phyloP scores from a whole-genome alignment of 164 flowering plant species.

The Macadamia tetraphylla region DNA sequence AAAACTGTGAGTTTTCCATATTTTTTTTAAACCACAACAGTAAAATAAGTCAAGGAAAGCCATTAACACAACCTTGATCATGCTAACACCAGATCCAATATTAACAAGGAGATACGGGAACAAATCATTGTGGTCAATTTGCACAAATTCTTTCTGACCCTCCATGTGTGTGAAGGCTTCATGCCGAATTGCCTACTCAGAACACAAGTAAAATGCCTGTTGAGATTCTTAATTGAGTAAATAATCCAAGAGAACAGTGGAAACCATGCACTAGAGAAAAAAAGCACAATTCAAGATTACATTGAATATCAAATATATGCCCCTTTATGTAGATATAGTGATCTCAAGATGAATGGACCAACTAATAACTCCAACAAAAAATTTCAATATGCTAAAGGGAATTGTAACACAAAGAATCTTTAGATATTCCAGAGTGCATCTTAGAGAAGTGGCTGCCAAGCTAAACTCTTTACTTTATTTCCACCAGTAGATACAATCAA shows the following conservation, averaged over 20 bases:
- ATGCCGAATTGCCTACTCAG: constrained; percentile 85
- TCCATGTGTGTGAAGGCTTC: constrained; percentile 99
- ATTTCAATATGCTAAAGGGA: too few species aligned
- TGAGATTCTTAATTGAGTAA: neutral
- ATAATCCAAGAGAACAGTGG: neutral
- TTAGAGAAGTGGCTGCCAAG: too few species aligned
- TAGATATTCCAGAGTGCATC: too few species aligned
- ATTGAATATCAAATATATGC: too few species aligned
- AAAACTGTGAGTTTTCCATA: constrained; percentile 7
- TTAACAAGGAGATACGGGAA: constrained; percentile 96
- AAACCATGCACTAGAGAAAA: too few species aligned
- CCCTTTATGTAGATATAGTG: too few species aligned
- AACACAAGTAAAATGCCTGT: constrained; percentile 1
- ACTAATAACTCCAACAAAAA: too few species aligned
- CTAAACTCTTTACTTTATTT: too few species aligned
- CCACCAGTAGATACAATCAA: too few species aligned
- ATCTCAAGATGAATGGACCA: too few species aligned
- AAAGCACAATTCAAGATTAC: too few species aligned
- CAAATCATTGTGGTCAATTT: constrained; percentile 84
- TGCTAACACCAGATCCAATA: constrained; percentile 96
- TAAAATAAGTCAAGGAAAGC: neutral
- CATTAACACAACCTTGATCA: constrained; percentile 68
- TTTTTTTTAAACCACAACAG: neutral
- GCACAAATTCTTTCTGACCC: constrained; percentile 94
- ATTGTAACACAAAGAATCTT: too few species aligned